These are phyloP conservation scores for Coprinopsis cinerea DNA, from an alignment of 768 basidiomycete species.

Conservation along the genomic window DNA sequence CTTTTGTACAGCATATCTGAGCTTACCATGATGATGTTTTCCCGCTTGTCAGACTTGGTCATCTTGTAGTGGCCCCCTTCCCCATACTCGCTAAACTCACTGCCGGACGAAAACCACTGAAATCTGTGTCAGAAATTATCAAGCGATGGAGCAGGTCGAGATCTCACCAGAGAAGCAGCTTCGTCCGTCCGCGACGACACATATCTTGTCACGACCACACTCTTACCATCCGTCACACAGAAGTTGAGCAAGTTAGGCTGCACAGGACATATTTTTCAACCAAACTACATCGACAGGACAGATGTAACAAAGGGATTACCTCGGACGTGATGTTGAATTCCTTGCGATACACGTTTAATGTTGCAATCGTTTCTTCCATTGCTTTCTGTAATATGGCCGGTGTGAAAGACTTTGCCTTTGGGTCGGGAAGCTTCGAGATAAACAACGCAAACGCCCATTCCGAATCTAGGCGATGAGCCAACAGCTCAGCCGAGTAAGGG, in stretches of 20 bases:
- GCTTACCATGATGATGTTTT: conserved; percentile 87
- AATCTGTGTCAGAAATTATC: conserved; percentile 2
- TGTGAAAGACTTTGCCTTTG: conserved; percentile 70
- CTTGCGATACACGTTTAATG: conserved; percentile 71
- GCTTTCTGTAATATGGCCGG: conserved; percentile 69
- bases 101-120: conserved; percentile 94
- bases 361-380: conserved; percentile 82
- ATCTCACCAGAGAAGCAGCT: conserved; percentile 77
- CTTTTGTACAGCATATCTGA: conserved; percentile 3
- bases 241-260: conserved; percentile 93
- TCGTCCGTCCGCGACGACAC: conserved; percentile 89
- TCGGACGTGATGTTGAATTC: conserved; percentile 62
- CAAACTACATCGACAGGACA: background rate
- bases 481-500: background rate
- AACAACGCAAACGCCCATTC: conserved; percentile 97
- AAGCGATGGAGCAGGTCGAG: background rate
- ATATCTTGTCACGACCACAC: conserved; percentile 91
- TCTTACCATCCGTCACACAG: conserved; percentile 92
- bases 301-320: conserved; percentile 29
- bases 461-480: conserved; percentile 51
- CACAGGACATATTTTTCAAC: background rate
- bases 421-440: conserved; percentile 82
- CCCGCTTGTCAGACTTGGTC: conserved; percentile 92
- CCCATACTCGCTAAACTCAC: conserved; percentile 85
- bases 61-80: conserved; percentile 91